Conservation (phyloP, 345 rosid genomes). For the Lagerstroemia speciosa region DNA sequence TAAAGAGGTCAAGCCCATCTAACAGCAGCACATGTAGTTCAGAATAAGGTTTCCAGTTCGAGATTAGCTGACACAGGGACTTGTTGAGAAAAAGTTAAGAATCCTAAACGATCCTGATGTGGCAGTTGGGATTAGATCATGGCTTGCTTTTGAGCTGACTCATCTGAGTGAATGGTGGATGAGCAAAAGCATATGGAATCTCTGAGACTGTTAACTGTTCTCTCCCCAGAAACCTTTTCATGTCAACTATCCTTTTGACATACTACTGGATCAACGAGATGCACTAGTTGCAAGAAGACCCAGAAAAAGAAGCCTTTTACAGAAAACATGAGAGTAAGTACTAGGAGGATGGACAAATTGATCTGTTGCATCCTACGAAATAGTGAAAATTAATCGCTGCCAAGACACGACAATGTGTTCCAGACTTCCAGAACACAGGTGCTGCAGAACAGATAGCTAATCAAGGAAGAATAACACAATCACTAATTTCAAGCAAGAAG, state of each 20-base stretch:
- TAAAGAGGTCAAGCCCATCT: no score
- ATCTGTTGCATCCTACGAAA: background rate
- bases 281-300: background rate
- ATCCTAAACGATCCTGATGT: background rate
- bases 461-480: background rate
- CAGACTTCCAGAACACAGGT: background rate
- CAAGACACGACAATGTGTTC: background rate
- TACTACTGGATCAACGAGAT: background rate
- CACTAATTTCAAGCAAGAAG: conserved; percentile 7
- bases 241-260: background rate
- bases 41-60: no score
- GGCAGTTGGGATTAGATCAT: background rate
- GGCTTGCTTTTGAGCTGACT: background rate
- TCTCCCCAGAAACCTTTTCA: background rate
- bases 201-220: background rate
- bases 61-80: no score
- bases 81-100: no score
- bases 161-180: background rate
- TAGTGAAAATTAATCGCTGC: background rate
- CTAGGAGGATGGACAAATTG: background rate
- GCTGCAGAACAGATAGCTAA: background rate
- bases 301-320: background rate
- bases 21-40: no score
- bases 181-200: background rate
- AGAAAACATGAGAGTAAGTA: background rate